Evolutionary conservation across 192 early-diverging fungal species (phyloP), one percentile per base, ranked within the genome.

Genomic region (Cetraspora pellucida): DNA sequence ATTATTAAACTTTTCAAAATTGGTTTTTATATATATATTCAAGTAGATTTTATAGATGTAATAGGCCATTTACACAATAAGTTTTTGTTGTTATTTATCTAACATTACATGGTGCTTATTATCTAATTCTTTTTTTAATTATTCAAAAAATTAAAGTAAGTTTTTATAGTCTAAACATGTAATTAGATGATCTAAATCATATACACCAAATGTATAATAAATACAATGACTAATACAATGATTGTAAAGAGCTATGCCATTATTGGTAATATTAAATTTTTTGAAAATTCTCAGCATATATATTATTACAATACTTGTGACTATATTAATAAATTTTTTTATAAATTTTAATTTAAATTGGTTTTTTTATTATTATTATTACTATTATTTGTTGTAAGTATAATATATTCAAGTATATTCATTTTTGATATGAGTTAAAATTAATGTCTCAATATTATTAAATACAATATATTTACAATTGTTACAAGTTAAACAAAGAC

Each of bases 391-490:
- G 11, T 61, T 28, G 3, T 2, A 37, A 37, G 37, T 31, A 61
- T 28, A 28, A n/a, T 2, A 13, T 28, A 61, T 11, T 11, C n/a
- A 3, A 28, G 2, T 13, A 61, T 28, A 23, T 61, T 28, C 28
- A 21, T 45, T 2, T 25, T n/a, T 47, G 45, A 68, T 25, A 68
- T 68, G 2, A 7, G n/a, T 47, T n/a, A 10, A 17, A 46, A 68
- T 46, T 11, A 45, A 7, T 68, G n/a, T 11, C 47, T 25, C 23
- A 47, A 68, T 68, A 21, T 68, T 17, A 46, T 17, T 44, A 50
- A 68, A 68, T 27, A 68, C 45, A 21, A 6, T 3, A 47, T 68
- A 68, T 37, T 16, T 16, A 64, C 61, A 64, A 30, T 64, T 28
- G 30, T 64, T 64, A 43, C 61, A 64, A 17, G 10, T 0, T 17